Evolutionary conservation across 805 yeast species (phyloP), one percentile per base, ranked within the genome.

Genomic region (Metschnikowia baotianmanensis): DNA sequence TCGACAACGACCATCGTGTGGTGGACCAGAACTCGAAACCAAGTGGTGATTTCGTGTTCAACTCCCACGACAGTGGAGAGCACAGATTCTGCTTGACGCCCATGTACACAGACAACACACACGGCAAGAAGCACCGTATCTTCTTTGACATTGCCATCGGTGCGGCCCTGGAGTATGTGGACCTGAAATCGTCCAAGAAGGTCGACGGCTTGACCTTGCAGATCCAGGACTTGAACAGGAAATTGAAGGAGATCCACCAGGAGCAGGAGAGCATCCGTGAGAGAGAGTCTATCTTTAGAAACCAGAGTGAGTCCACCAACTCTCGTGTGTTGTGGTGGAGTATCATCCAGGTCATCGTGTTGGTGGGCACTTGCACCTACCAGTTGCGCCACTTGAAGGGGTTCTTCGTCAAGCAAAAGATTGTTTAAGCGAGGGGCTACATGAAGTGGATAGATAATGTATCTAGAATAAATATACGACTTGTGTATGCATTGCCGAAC

Each of bases 351-450:
- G 58, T 86, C 34, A 19, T 78, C 17, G 87, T 84, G 2, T 72
- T 89, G 51, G 72, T 76, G 8, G 76, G 70, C 12, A 80, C 90
- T 7, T 85, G 96, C 53, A 73, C 72, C 29, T 78, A 86, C 74
- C 96, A 89, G 67, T 65, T 89, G 60, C 73, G 74, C 40, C 89
- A 85, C 56, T 74, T 89, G 65, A 84, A 84, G 65, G 65, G 80
- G 30, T 87, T 88, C 76, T 88, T 88, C 59, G 82, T 86, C 46
- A 88, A 87, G 66, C 95, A 88, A 59, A 89, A 89, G 68, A 78
- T 87, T 45, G 82, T 88, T 15, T 86, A 69, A 63, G n/a, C 25
- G 9, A 15, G 10, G 21, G 7, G 21, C 12, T 8, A 31, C 5
- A 31, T 31, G 19, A 4, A 31, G 18, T 8, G 17, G 20, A 3